A percentile compares a stretch with the other conserved stretches of the same genome.
Evolutionary conservation across 306 rosid genomes (phyloP).

Genomic region (Chamaecrista fasciculata): DNA sequence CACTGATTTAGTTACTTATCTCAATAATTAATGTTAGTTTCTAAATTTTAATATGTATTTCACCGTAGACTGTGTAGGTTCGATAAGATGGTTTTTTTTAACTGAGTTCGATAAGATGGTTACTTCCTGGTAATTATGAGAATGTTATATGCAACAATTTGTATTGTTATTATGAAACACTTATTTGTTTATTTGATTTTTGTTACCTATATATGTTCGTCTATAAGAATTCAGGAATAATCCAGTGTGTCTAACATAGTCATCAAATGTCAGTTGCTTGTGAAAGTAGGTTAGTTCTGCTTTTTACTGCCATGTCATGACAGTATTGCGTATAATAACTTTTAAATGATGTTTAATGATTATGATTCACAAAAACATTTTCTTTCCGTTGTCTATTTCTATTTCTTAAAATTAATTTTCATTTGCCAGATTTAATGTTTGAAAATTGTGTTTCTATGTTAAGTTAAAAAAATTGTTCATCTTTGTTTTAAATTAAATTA

Average conservation of each 20-base stretch:
- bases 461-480: no score
- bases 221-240: not conserved
- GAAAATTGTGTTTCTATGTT: no score
- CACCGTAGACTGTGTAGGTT: not conserved
- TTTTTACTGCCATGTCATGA: not conserved
- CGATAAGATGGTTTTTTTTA: not conserved
- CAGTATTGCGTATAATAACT: not conserved
- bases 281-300: not conserved
- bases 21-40: constrained; percentile 11
- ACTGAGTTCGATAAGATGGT: not conserved
- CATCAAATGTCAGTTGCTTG: not conserved
- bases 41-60: not conserved
- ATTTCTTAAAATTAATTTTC: no score
- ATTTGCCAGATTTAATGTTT: no score
- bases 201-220: not conserved
- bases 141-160: not conserved
- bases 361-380: no score
- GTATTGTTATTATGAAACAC: not conserved
- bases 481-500: no score
- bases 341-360: not conserved
- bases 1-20: not conserved
- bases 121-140: not conserved
- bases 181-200: not conserved
- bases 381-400: no score
- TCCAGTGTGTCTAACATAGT: not conserved